Base-by-base conservation (phyloP, 768 basidiomycete species). In the Melanogaster broomeanus region DNA sequence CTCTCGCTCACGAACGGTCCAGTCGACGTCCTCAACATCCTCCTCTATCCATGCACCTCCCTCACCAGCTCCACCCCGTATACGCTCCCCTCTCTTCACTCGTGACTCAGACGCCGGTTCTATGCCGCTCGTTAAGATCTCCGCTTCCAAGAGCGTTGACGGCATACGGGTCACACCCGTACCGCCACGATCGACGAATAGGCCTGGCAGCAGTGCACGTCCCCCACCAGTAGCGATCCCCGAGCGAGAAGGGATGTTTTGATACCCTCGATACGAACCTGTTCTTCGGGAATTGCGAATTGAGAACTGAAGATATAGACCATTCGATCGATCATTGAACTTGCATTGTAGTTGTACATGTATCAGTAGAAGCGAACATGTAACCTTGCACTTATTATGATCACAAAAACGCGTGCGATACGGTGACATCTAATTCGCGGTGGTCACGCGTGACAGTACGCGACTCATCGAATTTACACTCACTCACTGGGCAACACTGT, bases 241-340 rank as follows among this genome's bases (percentile, higher is more conserved):
- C 21, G 78, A 74, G 57, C 73, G 80, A 41, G 83, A 84, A 39
- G 83, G 83, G 6, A 82, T 87, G 83, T 78, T 87, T 62, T 85
- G 67, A 77, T 21, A n/a, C 10, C 7, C 4, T 21, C 6, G 4
- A 37, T 45, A 31, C 8, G 24, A 18, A 2, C 21, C 21, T 41
- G 22, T 27, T 27, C 27, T 28, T 35, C 9, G 34, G 13, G 24
- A 16, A 16, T 15, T 33, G 35, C 9, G 25, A 16, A 6, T 11
- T 25, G 13, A 15, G 31, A 13, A 31, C 6, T n/a, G 22, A 25
- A n/a, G 25, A 4, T 28, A n/a, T 47, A 33, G 28, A 18, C 30
- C 39, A 47, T 47, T 47, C n/a, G 39, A 28, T 39, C 11, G 24
- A 47, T 38, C n/a, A n/a, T n/a, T n/a, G n/a, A n/a, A n/a, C n/a